Evolutionary conservation across 176 grass and related monocot genomes (phyloP), one percentile per base, ranked within the genome.

Genomic region (Triticum turgidum): DNA sequence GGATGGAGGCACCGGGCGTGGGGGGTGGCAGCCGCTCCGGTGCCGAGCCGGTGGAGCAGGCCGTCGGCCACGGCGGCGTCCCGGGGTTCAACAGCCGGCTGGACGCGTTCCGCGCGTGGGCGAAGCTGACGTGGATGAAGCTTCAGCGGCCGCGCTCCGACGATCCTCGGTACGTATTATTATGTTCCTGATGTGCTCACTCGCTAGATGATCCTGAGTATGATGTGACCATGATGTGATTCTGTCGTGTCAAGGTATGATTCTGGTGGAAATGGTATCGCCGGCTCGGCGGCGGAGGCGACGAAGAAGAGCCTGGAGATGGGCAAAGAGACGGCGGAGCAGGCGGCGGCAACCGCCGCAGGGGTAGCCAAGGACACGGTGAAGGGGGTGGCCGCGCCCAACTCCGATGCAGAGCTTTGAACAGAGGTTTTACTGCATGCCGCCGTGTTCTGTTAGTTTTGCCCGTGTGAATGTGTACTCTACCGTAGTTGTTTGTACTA

Each of bases 231-330:
- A 32, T 47, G 51, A 5, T 45, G 14, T 34, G 17, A 8, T 51
- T 17, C 4, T 32, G 29, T 52, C n/a, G 52, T 72, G 54, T 12
- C 47, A 78, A 85, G 87, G 69, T 76, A 68, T 63, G 87, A n/a
- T 35, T 3, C 3, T 1, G 65, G 8, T 4, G 84, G 68, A 14
- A 44, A 3, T 2, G 84, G 68, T 3, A 67, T 77, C 76, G 33
- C 79, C 6, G 38, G 80, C 24, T 58, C 74, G 3, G 84, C 91
- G 27, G 80, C 71, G 4, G 82, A 85, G 58, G 92, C 89, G 5
- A 89, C 91, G 4, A 88, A 86, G 77, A 84, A 71, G 89, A 95
- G 91, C 89, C 30, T 93, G 14, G 87, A 93, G 76, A 85, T 83
- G 77, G 73, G 87, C 61, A 94, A 92, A 67, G 90, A 62, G 78